Percentiles rank a stretch among this genome's conserved stretches.
Conservation (phyloP, 345 rosid genomes). For the Abelmoschus esculentus region DNA sequence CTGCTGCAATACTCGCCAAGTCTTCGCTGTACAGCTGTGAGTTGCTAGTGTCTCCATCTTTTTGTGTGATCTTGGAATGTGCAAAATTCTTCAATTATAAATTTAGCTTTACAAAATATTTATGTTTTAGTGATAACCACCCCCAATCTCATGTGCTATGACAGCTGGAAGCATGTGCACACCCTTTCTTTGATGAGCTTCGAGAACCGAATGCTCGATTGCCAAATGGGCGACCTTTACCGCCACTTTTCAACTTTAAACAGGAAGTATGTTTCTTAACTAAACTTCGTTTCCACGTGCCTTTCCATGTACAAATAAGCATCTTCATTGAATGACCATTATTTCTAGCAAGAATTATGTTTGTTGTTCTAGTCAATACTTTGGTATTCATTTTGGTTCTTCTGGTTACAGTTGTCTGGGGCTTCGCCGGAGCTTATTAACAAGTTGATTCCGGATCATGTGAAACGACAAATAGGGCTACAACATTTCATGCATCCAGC, state of each 20-base stretch:
- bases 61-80: background rate
- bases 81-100: background rate
- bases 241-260: conserved; percentile 59
- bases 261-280: conserved; percentile 43
- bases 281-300: background rate
- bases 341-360: background rate
- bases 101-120: background rate
- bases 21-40: conserved; percentile 76
- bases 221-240: conserved; percentile 50
- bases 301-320: too few relatives aligned
- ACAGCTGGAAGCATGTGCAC: conserved; percentile 67
- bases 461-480: conserved; percentile 68
- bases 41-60: conserved; percentile 13
- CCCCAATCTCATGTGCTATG: background rate
- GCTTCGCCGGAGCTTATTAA: conserved; percentile 73
- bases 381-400: background rate
- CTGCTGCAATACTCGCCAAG: conserved; percentile 84
- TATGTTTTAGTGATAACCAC: background rate
- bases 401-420: conserved; percentile 42
- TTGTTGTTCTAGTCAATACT: background rate
- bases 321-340: background rate
- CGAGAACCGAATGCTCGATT: conserved; percentile 53
- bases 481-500: conserved; percentile 57
- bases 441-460: conserved; percentile 78
- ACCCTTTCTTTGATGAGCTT: conserved; percentile 63